phyloP scores from a whole-genome alignment of 1,284 basidiomycete genomes.

The Trametes polyzona region DNA sequence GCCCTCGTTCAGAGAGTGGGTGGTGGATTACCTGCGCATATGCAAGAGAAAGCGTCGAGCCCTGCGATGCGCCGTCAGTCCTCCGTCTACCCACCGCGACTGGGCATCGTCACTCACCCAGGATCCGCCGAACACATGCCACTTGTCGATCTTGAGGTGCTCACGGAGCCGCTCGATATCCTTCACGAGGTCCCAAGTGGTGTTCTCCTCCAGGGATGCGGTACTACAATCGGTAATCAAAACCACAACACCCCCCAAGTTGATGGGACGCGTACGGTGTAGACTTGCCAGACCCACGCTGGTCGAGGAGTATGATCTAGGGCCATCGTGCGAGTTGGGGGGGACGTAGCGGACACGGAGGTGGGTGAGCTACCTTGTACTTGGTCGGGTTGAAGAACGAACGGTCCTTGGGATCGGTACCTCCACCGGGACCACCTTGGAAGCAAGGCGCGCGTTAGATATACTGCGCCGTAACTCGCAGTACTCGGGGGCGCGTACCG shows the following conservation, averaged over 20 bases:
- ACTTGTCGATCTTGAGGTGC: constrained; percentile 72
- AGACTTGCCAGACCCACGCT: constrained; percentile 86
- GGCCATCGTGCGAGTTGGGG: not conserved
- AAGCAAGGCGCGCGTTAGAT: not conserved
- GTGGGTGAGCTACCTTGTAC: constrained; percentile 62
- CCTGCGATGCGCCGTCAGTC: constrained; percentile 50
- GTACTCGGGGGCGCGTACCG: constrained; percentile 43
- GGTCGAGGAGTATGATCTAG: constrained; percentile 83
- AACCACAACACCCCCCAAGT: not conserved
- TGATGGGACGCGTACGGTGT: constrained; percentile 59
- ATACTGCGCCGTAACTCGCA: not conserved
- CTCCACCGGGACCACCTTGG: constrained; percentile 77
- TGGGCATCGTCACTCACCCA: constrained; percentile 67
- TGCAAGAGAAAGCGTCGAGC: constrained; percentile 86
- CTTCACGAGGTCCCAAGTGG: constrained; percentile 92
- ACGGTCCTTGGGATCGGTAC: constrained; percentile 67
- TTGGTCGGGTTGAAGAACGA: constrained; percentile 82
- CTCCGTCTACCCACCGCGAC: not conserved
- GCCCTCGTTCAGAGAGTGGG: no score
- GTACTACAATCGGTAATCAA: constrained; percentile 44
- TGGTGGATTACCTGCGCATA: constrained; percentile 72
- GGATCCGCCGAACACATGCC: constrained; percentile 92
- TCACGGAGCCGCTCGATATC: constrained; percentile 86
- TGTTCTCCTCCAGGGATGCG: constrained; percentile 85
- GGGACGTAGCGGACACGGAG: not conserved